Base-by-base conservation (phyloP, 768 basidiomycete species). In the Stropharia rugosoannulata region DNA sequence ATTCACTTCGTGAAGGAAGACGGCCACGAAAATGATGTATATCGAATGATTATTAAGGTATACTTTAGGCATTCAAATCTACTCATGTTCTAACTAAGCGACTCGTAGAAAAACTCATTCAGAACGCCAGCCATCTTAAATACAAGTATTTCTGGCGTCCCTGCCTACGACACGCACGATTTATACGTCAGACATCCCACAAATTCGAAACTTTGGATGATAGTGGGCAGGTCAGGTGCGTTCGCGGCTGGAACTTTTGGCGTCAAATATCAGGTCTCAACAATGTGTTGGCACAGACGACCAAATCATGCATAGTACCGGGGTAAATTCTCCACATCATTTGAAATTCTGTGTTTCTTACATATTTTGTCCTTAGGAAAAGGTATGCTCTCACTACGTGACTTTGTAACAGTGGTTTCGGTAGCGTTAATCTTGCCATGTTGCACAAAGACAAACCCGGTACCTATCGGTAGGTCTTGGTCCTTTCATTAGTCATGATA, bases 21-120 rank as follows among this genome's bases (percentile, higher is more conserved):
- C 12, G 54, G 38, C 12, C 29, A 32, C 9, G 29, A 32, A 12
- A 8, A 48, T 4, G 46, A 48, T 11, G 36, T 55, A 2, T 55
- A 47, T 22, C 45, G 54, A 27, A 29, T 55, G 27, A 42, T 47
- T 32, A 22, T 55, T 3, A 55, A 55, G 54, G 54, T 55, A 11
- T 16, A 3, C 12, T 11, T 4, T 12, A n/a, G 12, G 2, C 22
- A 22, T 22, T 22, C 22, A 29, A 29, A 16, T 42, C 16, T 18
- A 4, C 8, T 2, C n/a, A n/a, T 2, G 11, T 25, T 36, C 16
- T 12, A 18, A 7, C 8, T 2, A 8, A 36, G 1, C 6, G 8
- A 15, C 22, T 0, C n/a, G 19, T 40, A 55, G 54, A n/a, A 55
- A 48, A 55, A 48, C 27, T 15, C 22, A 13, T 41, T 55, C 45